These are phyloP conservation scores for Geranium incanum DNA, from an alignment of 441 rosid species.

Conservation along the genomic window DNA sequence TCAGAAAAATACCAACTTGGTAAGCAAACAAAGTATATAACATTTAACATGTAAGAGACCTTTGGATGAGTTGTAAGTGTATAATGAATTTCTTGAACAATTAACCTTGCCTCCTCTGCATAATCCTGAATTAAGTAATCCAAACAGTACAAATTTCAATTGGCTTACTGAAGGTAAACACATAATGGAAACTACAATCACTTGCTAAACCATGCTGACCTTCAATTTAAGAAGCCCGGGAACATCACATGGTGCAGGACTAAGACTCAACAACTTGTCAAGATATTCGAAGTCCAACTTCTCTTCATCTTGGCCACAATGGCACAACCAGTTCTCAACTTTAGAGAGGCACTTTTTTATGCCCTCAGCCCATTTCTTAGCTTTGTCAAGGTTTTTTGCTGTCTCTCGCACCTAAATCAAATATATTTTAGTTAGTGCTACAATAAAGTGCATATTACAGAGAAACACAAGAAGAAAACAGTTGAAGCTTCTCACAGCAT, in stretches of 20 bases:
- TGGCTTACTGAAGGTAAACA: conserved; percentile 2
- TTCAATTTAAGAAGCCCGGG: conserved; percentile 60
- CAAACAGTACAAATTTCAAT: conserved; percentile 15
- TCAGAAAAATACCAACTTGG: conserved; percentile 10
- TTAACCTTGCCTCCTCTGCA: conserved; percentile 53
- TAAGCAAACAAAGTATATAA: conserved; percentile 1
- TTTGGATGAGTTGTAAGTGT: conserved; percentile 44
- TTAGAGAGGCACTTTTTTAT: conserved; percentile 48
- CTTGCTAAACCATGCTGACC: conserved; percentile 38
- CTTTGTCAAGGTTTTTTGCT: conserved; percentile 46
- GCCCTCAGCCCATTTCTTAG: conserved; percentile 68
- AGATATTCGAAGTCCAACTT: conserved; percentile 45
- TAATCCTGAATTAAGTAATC: conserved; percentile 37
- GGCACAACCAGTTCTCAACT: conserved; percentile 40
- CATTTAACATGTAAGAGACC: conserved; percentile 29
- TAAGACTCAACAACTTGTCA: conserved; percentile 43
- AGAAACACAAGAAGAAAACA: conserved; percentile 18
- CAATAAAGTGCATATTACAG: conserved; percentile 19
- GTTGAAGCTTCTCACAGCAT: conserved; percentile 48
- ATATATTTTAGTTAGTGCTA: conserved; percentile 13
- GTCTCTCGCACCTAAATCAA: conserved; percentile 56
- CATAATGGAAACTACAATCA: conserved; percentile 16
- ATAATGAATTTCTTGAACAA: conserved; percentile 52
- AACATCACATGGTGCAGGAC: conserved; percentile 61
- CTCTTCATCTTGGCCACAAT: conserved; percentile 28